Evolutionary conservation across 106 monocot species (phyloP).

Genomic region (Cymbidium sinense): DNA sequence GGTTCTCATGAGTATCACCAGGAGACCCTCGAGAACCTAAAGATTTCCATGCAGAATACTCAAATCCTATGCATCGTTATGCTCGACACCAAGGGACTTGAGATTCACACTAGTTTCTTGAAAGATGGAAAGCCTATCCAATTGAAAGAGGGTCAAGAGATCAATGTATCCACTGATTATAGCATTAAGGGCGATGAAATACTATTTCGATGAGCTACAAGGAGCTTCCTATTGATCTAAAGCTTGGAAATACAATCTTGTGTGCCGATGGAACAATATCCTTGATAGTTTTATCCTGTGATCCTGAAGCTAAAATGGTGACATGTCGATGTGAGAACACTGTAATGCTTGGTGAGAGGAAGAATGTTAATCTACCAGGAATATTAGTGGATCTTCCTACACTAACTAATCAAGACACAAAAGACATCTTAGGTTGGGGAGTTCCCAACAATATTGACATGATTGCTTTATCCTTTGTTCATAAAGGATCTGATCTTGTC

Average conservation of each 20-base stretch:
- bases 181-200: constrained; percentile 66
- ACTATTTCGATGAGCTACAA: too few relatives aligned
- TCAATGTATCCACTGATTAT: constrained; percentile 76
- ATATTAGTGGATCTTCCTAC: constrained; percentile 76
- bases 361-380: constrained; percentile 91
- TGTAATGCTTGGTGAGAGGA: constrained; percentile 81
- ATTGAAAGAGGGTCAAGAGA: constrained; percentile 74
- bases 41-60: too few relatives aligned
- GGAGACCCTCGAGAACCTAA: too few relatives aligned
- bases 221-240: constrained; percentile 74
- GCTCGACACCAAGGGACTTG: too few relatives aligned
- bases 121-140: constrained; percentile 84
- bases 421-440: too few relatives aligned
- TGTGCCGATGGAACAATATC: constrained; percentile 90
- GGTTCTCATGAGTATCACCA: too few relatives aligned
- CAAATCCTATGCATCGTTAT: too few relatives aligned
- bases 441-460: too few relatives aligned
- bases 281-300: constrained; percentile 69
- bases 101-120: constrained; percentile 85
- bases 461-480: constrained; percentile 85
- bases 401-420: too few relatives aligned
- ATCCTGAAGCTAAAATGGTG: constrained; percentile 54
- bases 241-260: constrained; percentile 68
- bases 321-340: constrained; percentile 76
- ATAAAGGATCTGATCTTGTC: constrained; percentile 86